Evolutionary conservation across 176 grass and related monocot species (phyloP).

Genomic region (Paspalum vaginatum): DNA sequence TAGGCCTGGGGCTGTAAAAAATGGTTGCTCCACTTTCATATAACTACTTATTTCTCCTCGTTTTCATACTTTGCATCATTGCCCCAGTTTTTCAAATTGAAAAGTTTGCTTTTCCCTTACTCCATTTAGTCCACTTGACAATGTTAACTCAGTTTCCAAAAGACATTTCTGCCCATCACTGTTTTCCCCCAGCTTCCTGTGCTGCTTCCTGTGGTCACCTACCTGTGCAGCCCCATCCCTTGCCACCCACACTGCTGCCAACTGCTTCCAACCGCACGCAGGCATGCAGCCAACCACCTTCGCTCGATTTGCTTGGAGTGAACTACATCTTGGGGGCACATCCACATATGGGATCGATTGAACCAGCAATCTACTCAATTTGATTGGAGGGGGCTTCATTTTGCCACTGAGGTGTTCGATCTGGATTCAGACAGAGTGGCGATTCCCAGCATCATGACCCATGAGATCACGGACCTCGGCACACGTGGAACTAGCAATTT

Average conservation of each 20-base stretch:
- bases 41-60: neutral
- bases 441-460: neutral
- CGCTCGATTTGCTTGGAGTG: neutral
- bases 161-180: neutral
- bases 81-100: neutral
- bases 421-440: neutral
- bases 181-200: neutral
- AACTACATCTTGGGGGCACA: neutral
- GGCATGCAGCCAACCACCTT: neutral
- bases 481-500: neutral
- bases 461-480: neutral
- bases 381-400: neutral
- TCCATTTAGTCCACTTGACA: neutral
- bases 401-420: neutral
- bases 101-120: neutral
- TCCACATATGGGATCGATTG: neutral
- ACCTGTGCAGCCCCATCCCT: neutral
- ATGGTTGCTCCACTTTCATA: neutral
- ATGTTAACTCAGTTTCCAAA: neutral
- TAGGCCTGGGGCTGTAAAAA: conserved; percentile 13
- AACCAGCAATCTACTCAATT: neutral
- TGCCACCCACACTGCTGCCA: neutral
- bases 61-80: neutral
- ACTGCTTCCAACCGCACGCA: neutral
- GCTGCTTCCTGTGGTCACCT: neutral